Evolutionary conservation across 2,329 filamentous ascomycete species (phyloP).

Genomic region (Diaporthe capsici): DNA sequence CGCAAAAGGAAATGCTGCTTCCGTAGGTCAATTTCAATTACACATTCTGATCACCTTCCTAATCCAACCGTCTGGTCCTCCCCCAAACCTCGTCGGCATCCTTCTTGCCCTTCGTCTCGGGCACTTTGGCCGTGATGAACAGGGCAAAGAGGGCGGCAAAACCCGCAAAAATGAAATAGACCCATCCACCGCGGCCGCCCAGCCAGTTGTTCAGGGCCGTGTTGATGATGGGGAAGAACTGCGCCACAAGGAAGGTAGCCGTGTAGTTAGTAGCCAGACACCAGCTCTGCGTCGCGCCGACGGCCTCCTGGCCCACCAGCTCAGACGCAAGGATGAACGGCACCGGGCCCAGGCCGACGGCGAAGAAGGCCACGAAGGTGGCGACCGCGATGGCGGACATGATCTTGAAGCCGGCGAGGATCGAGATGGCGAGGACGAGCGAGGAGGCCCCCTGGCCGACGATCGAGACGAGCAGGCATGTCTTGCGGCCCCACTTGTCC

Average conservation of each 20-base stretch:
- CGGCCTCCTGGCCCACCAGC: conserved; percentile 89
- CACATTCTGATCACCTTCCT: neutral
- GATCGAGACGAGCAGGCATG: conserved; percentile 86
- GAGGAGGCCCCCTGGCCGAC: conserved; percentile 86
- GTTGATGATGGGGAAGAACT: conserved; percentile 94
- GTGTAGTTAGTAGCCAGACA: conserved; percentile 89
- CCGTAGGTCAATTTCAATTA: neutral
- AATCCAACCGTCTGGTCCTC: conserved; percentile 69
- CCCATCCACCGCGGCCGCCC: conserved; percentile 78
- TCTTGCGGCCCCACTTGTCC: conserved; percentile 89
- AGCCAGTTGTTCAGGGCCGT: conserved; percentile 74
- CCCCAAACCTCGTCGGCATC: conserved; percentile 94
- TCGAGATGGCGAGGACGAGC: conserved; percentile 83
- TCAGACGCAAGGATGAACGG: conserved; percentile 96
- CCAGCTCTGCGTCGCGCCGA: conserved; percentile 92
- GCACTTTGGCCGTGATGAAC: conserved; percentile 83
- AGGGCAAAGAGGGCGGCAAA: conserved; percentile 77
- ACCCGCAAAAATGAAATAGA: conserved; percentile 91
- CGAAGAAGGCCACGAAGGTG: conserved; percentile 90
- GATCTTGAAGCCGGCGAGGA: conserved; percentile 78
- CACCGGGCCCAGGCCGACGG: conserved; percentile 90
- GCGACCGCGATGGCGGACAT: conserved; percentile 87
- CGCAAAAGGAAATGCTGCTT: neutral
- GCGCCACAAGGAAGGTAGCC: conserved; percentile 91
- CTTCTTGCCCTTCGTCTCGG: conserved; percentile 89